These are phyloP conservation scores for Lodderomyces theae DNA, from an alignment of 1,139 yeast genomes.

Conservation along the genomic window DNA sequence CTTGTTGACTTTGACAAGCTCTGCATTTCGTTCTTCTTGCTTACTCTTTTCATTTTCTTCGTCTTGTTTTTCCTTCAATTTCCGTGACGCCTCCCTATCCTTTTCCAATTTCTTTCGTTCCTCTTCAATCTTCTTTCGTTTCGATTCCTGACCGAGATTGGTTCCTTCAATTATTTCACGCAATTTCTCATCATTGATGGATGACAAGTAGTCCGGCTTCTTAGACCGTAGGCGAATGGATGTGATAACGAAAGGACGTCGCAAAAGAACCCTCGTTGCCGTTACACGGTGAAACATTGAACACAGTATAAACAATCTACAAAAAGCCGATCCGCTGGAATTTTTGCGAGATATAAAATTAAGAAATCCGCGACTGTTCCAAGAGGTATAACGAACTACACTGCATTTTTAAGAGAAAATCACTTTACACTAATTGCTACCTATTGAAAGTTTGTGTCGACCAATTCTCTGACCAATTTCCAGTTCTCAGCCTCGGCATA, in stretches of 20 bases:
- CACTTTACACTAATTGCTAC: not conserved
- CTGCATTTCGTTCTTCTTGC: constrained; percentile 4
- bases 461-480: constrained; percentile 52
- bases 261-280: constrained; percentile 1
- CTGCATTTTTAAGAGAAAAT: not conserved
- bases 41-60: constrained; percentile 7
- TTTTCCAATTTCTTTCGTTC: constrained; percentile 12
- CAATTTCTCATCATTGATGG: constrained; percentile 14
- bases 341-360: not conserved
- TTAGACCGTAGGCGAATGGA: constrained; percentile 12
- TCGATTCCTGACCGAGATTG: constrained; percentile 20
- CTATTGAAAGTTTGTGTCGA: constrained; percentile 52
- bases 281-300: not conserved
- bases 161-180: constrained; percentile 22
- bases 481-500: constrained; percentile 64
- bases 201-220: constrained; percentile 10
- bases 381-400: no score
- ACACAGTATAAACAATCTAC: no score
- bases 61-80: constrained; percentile 8
- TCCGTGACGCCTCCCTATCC: constrained; percentile 8
- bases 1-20: constrained; percentile 7
- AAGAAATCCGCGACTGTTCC: no score
- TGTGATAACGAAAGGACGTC: constrained; percentile 6
- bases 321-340: not conserved
- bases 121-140: constrained; percentile 11